Evolutionary conservation across 106 monocot species (phyloP), one percentile per base, ranked within the genome.

Genomic region (Acorus gramineus): DNA sequence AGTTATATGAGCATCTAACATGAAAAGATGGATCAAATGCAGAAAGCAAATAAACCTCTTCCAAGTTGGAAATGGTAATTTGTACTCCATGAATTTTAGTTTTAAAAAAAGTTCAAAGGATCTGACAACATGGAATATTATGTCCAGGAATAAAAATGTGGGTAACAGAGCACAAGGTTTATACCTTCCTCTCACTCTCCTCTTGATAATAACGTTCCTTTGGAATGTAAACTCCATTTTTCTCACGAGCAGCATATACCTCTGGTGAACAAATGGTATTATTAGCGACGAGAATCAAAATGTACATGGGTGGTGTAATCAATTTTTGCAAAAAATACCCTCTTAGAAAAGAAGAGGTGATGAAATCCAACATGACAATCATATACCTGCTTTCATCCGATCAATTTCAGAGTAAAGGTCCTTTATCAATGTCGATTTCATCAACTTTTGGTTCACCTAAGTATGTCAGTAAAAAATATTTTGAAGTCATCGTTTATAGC

Each of bases 391-490:
- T 82, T 99, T 99, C 50, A 99, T 85, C 9, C 98, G 85, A 1
- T 99, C 98, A 48, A 99, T 99, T 80, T 99, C 98, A 3, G 81
- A 85, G 59, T 99, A 89, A 2, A 99, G 71, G 50, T 99, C 98
- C 68, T 99, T 99, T 7, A 99, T 99, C 57, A 99, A 76, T 57
- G 98, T 91, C 58, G 88, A 81, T 76, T 99, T 99, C 88, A 89
- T 92, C 98, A 99, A 88, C 60, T 98, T 98, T 66, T 99, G 98
- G 66, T 99, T 99, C 44, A 99, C 92, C 98, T 99, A 74, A 28
- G 28, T 28, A 28, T 28, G 28, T 28, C 28, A 28, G 28, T 28
- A 28, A 28, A 28, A 28, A 28, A 28, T 28, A 28, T 28, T 28
- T 28, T 28, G 28, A 28, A 28, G 28, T 28, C 28, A 28, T 28